Evolutionary conservation across 1,139 yeast species (phyloP), one percentile per base, ranked within the genome.

Genomic region (Sugiyamaella sp.): DNA sequence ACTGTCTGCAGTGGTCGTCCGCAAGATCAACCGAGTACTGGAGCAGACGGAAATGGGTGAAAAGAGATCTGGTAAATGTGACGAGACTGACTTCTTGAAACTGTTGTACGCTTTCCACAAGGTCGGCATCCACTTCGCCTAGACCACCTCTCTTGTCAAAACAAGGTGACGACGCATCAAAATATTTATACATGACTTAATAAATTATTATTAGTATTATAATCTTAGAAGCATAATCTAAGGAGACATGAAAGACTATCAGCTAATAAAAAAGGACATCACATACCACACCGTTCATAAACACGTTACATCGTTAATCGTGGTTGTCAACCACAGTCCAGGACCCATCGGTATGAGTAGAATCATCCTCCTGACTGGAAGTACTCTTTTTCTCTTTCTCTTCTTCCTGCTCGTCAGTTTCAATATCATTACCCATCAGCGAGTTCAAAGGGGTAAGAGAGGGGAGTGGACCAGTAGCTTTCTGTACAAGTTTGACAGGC

Each of bases 121-220:
- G 72, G 97, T 89, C 49, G 98, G 99, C 50, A 88, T 93, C 58
- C 98, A 93, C 71, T 93, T 93, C 75, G 97, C 98, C 57, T 91
- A 75, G n/a, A n/a, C n/a, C n/a, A n/a, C n/a, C n/a, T n/a, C n/a
- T n/a, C n/a, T n/a, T n/a, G n/a, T n/a, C n/a, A n/a, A n/a, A n/a
- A n/a, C n/a, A n/a, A n/a, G n/a, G n/a, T n/a, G n/a, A n/a, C n/a
- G n/a, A n/a, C n/a, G n/a, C n/a, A n/a, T n/a, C n/a, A n/a, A n/a
- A 57, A 24, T 25, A 37, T 37, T 25, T 25, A 40, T 38, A 42
- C n/a, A 25, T 41, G 25, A 38, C n/a, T 37, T 27, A 20, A 40
- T 46, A 32, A 35, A 35, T 38, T 33, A 27, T 24, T 39, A 49
- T 44, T 14, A 32, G 3, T 19, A 29, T 16, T 40, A 21, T 25